Evolutionary conservation across 1,139 yeast species (phyloP), one percentile per base, ranked within the genome.

Genomic region (Suhomyces terraborum): DNA sequence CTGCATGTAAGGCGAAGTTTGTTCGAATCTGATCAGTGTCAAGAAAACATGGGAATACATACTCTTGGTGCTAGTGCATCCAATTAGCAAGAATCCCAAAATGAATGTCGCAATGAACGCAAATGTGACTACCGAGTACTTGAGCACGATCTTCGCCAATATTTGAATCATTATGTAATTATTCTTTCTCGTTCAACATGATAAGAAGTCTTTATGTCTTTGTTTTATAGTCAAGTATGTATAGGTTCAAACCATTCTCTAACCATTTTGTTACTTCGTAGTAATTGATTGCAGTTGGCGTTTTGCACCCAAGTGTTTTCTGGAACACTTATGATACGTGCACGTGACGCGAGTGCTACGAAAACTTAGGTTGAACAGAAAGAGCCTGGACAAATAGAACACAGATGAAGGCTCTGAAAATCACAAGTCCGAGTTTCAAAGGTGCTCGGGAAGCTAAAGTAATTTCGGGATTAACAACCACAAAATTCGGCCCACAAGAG

Each of bases 81-180:
- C 82, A 9, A 78, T 56, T 13, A 80, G 56, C 8, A 82, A 62
- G 52, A 79, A 80, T 4, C 77, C 67, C n/a, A 79, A 53, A 5
- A 76, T 53, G 36, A 70, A 68, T 0, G 66, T 55, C 2, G 73
- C 50, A 18, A 75, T 66, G 48, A 75, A 60, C 17, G 73, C 55
- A 2, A 67, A 45, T 2, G 46, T 32, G 9, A 41, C 39, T 8
- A 38, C 27, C 13, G 44, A 32, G 24, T 37, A 37, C 20, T 38
- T 47, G 21, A 48, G 23, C 10, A 41, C 26, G 6, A 18, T 13
- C 8, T 22, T 39, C n/a, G 35, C 23, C 12, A 38, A 14, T 4
- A 34, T 14, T 13, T 14, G 34, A 8, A 38, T 18, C 38, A 38
- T 38, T 12, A 21, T n/a, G 7, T 14, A 27, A 12, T 21, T 14